Evolutionary conservation across 2,329 filamentous ascomycete species (phyloP).

Genomic region (Dichotomopilus funicola): DNA sequence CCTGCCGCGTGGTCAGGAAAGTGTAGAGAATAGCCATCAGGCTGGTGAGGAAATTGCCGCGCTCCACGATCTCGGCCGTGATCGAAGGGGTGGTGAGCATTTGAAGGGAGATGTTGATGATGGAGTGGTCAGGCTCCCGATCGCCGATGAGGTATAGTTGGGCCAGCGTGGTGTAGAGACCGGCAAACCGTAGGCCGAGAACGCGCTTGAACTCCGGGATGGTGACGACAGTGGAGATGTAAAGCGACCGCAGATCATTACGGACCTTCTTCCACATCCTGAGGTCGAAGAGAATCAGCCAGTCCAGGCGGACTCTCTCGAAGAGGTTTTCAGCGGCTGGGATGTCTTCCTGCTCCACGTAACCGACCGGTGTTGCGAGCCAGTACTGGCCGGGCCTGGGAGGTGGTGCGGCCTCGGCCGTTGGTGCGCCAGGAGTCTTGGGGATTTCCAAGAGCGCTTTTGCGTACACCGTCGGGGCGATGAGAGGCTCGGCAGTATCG

Average conservation of each 20-base stretch:
- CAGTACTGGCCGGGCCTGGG: constrained; percentile 74
- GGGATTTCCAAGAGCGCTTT: constrained; percentile 69
- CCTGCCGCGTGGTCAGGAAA: constrained; percentile 91
- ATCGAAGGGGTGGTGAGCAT: constrained; percentile 97
- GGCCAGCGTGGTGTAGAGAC: constrained; percentile 85
- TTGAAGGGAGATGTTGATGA: constrained; percentile 94
- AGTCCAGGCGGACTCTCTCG: constrained; percentile 83
- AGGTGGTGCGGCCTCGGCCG: constrained; percentile 37
- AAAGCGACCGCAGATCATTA: constrained; percentile 83
- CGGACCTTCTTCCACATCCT: constrained; percentile 95
- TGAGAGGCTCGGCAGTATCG: constrained; percentile 62
- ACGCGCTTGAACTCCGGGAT: constrained; percentile 95
- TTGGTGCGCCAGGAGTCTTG: constrained; percentile 60
- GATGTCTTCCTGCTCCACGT: constrained; percentile 54
- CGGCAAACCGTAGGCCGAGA: constrained; percentile 86
- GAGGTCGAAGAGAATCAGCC: constrained; percentile 89
- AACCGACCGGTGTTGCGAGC: constrained; percentile 71
- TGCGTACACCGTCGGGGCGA: constrained; percentile 53
- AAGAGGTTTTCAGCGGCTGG: constrained; percentile 80
- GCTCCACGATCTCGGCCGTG: constrained; percentile 88
- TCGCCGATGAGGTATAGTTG: constrained; percentile 95
- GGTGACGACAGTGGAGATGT: constrained; percentile 92
- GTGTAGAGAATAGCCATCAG: constrained; percentile 96
- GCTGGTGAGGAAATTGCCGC: constrained; percentile 92
- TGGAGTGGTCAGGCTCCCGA: constrained; percentile 93